Conservation (phyloP, 1,284 basidiomycete genomes). For the Vanrija sp. region DNA sequence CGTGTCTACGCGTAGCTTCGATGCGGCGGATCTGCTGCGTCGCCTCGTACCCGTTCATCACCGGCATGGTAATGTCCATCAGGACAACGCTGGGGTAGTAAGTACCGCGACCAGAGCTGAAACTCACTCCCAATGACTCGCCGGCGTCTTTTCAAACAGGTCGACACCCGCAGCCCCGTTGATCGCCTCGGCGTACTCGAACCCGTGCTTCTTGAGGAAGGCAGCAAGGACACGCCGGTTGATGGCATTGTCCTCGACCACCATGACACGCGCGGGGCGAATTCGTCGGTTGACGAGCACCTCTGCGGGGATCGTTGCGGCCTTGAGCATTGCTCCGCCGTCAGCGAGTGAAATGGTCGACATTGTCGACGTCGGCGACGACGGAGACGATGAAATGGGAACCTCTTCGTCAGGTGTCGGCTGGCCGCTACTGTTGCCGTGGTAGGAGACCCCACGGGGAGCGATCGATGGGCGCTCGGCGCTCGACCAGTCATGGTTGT, state of each 20-base stretch:
- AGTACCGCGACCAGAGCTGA: background rate
- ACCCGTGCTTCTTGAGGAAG: constrained; percentile 68
- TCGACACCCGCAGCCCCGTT: constrained; percentile 81
- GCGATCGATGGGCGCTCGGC: constrained; percentile 35
- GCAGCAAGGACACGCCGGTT: constrained; percentile 58
- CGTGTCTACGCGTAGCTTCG: constrained; percentile 57
- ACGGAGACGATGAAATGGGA: background rate
- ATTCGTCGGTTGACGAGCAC: constrained; percentile 32
- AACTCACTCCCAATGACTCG: constrained; percentile 59
- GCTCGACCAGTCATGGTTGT: constrained; percentile 27
- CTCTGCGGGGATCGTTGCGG: constrained; percentile 39
- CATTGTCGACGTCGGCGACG: constrained; percentile 47
- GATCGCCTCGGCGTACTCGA: constrained; percentile 70
- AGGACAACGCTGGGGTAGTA: constrained; percentile 63
- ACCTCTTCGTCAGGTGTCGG: background rate
- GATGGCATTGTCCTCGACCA: constrained; percentile 77
- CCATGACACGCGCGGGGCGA: constrained; percentile 59
- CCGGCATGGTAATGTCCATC: constrained; percentile 88
- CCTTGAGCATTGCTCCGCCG: constrained; percentile 53
- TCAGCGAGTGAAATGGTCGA: constrained; percentile 51
- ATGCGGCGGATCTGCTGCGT: constrained; percentile 76
- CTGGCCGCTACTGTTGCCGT: constrained; percentile 10
- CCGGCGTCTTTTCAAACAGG: constrained; percentile 67
- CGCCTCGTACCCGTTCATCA: constrained; percentile 82
- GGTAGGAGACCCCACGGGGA: constrained; percentile 41